phyloP scores from a whole-genome alignment of 805 yeast species.

The Candida koratica region DNA sequence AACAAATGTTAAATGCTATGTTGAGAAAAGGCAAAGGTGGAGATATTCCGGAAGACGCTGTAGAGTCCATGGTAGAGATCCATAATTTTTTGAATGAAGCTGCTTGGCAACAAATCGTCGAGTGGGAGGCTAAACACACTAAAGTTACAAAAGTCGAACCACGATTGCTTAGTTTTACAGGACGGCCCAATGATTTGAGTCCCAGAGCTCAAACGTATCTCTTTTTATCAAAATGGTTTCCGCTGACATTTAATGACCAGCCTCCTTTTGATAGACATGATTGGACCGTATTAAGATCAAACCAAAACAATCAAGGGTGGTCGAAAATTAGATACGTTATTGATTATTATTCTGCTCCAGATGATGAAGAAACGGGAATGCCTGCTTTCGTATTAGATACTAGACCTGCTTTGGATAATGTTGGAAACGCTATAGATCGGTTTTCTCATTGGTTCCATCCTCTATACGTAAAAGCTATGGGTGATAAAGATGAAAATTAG shows the following conservation, averaged over 20 bases:
- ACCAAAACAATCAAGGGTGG: constrained; percentile 48
- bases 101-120: constrained; percentile 90
- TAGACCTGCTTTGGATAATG: constrained; percentile 84
- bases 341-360: constrained; percentile 96
- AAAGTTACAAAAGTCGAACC: constrained; percentile 56
- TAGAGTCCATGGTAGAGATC: constrained; percentile 93
- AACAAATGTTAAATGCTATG: constrained; percentile 99
- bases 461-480: constrained; percentile 68
- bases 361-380: constrained; percentile 76
- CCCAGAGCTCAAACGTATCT: constrained; percentile 80
- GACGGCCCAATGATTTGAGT: constrained; percentile 81
- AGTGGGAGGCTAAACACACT: constrained; percentile 83
- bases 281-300: constrained; percentile 86
- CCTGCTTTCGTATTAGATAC: constrained; percentile 93
- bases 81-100: constrained; percentile 96
- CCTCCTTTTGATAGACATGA: constrained; percentile 98
- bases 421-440: constrained; percentile 64
- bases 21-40: constrained; percentile 85
- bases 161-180: constrained; percentile 79
- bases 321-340: constrained; percentile 82
- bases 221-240: constrained; percentile 63
- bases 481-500: constrained; percentile 24
- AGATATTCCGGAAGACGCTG: constrained; percentile 91
- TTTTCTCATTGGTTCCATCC: constrained; percentile 64
- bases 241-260: constrained; percentile 63